Evolutionary conservation across 1,139 yeast genomes (phyloP).

Genomic region (Arxiozyma slooffiae): DNA sequence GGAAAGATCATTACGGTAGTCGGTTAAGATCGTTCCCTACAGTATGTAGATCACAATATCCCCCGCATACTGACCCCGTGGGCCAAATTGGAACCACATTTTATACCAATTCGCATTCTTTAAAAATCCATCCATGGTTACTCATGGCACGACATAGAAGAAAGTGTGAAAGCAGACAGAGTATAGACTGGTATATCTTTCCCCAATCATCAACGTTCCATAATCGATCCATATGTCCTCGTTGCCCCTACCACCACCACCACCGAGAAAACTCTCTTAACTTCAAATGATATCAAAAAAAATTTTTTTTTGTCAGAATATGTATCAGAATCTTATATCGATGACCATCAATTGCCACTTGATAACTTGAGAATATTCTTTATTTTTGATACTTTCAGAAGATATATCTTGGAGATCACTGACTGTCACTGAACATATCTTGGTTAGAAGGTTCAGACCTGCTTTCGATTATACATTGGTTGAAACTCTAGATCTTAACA

Average conservation of each 20-base stretch:
- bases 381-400: conserved; percentile 51
- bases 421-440: conserved; percentile 55
- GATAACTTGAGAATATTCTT: conserved; percentile 50
- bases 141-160: conserved; percentile 96
- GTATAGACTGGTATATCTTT: conserved; percentile 93
- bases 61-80: conserved; percentile 73
- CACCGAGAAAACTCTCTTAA: conserved; percentile 20
- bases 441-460: conserved; percentile 83
- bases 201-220: conserved; percentile 44
- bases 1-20: conserved; percentile 91
- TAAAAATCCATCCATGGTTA: conserved; percentile 92
- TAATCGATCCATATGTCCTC: conserved; percentile 17
- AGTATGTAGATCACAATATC: conserved; percentile 74
- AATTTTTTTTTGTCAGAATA: conserved; percentile 44
- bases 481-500: conserved; percentile 51
- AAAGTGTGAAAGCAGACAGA: conserved; percentile 78
- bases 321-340: conserved; percentile 66
- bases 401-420: conserved; percentile 61
- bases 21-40: conserved; percentile 81
- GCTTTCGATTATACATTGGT: conserved; percentile 92
- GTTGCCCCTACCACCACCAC: background rate
- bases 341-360: conserved; percentile 31
- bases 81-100: conserved; percentile 73
- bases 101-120: conserved; percentile 94
- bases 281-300: conserved; percentile 35